Percentiles rank a stretch among this genome's conserved stretches.
Evolutionary conservation across 2,329 filamentous ascomycete species (phyloP).

Genomic region (Cordyceps fumosorosea): DNA sequence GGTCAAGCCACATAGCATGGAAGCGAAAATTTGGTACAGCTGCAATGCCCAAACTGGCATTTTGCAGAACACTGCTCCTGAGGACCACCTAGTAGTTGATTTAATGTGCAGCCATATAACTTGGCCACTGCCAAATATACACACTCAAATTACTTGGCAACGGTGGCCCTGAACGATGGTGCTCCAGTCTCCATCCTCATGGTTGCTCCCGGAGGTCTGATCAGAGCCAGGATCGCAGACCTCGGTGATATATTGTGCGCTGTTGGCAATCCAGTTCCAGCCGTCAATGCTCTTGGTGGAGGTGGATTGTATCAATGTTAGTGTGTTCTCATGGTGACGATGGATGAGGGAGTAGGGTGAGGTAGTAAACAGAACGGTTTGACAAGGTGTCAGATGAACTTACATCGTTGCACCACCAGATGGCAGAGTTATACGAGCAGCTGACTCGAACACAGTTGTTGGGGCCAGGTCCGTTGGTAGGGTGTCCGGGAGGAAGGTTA

Average conservation of each 20-base stretch:
- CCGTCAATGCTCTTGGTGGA: not conserved
- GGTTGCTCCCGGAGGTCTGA: not conserved
- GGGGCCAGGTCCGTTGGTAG: slow-evolving; percentile 1
- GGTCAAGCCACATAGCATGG: too few relatives aligned
- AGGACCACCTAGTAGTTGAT: too few relatives aligned
- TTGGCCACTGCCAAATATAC: too few relatives aligned
- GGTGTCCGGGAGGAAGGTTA: not conserved
- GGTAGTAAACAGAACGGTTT: not conserved
- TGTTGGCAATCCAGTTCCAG: slow-evolving; percentile 10
- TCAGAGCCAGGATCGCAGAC: not conserved
- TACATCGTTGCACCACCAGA: slow-evolving; percentile 14
- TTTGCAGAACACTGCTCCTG: too few relatives aligned
- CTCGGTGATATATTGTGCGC: slow-evolving; percentile 6
- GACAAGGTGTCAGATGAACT: too few relatives aligned
- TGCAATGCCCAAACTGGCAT: too few relatives aligned
- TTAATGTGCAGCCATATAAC: too few relatives aligned
- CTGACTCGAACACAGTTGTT: slow-evolving; percentile 12
- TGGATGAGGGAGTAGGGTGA: not conserved
- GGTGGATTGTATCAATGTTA: not conserved
- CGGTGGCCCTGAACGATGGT: not conserved
- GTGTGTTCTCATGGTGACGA: not conserved
- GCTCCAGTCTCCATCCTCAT: slow-evolving; percentile 2
- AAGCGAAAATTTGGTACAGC: too few relatives aligned
- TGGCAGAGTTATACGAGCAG: slow-evolving; percentile 11
- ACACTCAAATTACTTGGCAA: not conserved